phyloP scores from a whole-genome alignment of 2,329 filamentous ascomycete genomes.

The Exutisphaerella laricina region DNA sequence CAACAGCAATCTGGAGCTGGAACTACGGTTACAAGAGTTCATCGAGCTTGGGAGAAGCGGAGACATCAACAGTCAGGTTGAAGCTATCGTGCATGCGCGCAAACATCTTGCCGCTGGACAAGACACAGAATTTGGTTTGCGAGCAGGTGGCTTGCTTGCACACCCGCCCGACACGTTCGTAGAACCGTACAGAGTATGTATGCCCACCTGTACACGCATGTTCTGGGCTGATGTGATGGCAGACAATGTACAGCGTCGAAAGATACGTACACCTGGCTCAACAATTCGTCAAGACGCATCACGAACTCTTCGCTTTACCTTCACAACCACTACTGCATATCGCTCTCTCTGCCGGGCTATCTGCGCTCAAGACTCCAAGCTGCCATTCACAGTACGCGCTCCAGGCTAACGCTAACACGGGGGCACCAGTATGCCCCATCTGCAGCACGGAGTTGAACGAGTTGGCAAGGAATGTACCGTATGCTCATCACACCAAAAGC shows the following conservation, averaged over 20 bases:
- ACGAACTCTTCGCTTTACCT: constrained; percentile 76
- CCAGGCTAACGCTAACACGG: constrained; percentile 56
- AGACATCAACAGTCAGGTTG: constrained; percentile 58
- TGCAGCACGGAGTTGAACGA: constrained; percentile 94
- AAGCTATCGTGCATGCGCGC: constrained; percentile 75
- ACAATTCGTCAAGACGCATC: constrained; percentile 80
- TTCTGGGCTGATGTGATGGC: no score
- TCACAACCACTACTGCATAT: constrained; percentile 80
- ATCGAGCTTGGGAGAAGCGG: constrained; percentile 77
- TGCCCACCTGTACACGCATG: no score
- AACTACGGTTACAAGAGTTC: constrained; percentile 89
- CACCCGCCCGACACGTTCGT: constrained; percentile 58
- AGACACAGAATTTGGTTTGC: constrained; percentile 61
- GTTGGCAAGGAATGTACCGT: constrained; percentile 80
- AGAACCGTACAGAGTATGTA: constrained; percentile 55
- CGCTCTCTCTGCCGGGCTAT: constrained; percentile 83
- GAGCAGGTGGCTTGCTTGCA: constrained; percentile 75
- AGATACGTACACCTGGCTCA: constrained; percentile 73
- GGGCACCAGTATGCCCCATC: constrained; percentile 78
- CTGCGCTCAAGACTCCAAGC: constrained; percentile 88
- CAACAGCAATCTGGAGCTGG: constrained; percentile 84
- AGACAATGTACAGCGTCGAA: constrained; percentile 65
- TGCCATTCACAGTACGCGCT: constrained; percentile 68
- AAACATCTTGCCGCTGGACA: constrained; percentile 71
- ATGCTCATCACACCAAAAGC: constrained; percentile 91